These are phyloP conservation scores for Leccinum broughii DNA, from an alignment of 768 basidiomycete genomes.

Conservation along the genomic window DNA sequence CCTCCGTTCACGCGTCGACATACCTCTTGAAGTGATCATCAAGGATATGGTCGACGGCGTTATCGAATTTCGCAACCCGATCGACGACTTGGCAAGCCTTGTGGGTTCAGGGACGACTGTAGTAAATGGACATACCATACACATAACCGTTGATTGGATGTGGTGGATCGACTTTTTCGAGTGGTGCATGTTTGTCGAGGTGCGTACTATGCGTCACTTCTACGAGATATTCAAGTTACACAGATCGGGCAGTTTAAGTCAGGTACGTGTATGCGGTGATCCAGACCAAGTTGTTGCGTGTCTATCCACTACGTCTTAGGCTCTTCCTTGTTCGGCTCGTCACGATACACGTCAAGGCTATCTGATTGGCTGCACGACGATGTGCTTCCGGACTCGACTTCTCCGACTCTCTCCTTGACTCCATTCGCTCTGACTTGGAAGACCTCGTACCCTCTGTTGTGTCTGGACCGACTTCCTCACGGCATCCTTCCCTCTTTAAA, in stretches of 20 bases:
- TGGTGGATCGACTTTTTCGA: constrained; percentile 37
- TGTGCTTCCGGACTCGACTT: neutral
- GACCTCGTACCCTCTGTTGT: constrained; percentile 14
- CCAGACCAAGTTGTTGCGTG: neutral
- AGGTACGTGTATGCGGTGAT: constrained; percentile 25
- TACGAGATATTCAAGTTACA: constrained; percentile 2
- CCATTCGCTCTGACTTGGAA: constrained; percentile 7
- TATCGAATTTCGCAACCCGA: constrained; percentile 46
- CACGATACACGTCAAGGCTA: neutral
- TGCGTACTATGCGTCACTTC: constrained; percentile 11
- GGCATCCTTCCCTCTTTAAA: constrained; percentile 14
- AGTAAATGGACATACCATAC: constrained; percentile 41
- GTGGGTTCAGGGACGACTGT: constrained; percentile 34
- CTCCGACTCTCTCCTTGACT: constrained; percentile 15
- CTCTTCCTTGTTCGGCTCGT: neutral
- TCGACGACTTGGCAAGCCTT: constrained; percentile 39
- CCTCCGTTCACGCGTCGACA: constrained; percentile 24
- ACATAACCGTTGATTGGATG: constrained; percentile 31
- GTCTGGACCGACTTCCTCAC: constrained; percentile 24
- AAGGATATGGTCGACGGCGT: constrained; percentile 37
- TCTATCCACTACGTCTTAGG: neutral
- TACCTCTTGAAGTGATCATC: constrained; percentile 40
- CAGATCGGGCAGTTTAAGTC: constrained; percentile 11
- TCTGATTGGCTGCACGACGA: neutral
- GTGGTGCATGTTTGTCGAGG: constrained; percentile 35